phyloP scores from a whole-genome alignment of 2,329 filamentous ascomycete species.

The Fusarium sp. region DNA sequence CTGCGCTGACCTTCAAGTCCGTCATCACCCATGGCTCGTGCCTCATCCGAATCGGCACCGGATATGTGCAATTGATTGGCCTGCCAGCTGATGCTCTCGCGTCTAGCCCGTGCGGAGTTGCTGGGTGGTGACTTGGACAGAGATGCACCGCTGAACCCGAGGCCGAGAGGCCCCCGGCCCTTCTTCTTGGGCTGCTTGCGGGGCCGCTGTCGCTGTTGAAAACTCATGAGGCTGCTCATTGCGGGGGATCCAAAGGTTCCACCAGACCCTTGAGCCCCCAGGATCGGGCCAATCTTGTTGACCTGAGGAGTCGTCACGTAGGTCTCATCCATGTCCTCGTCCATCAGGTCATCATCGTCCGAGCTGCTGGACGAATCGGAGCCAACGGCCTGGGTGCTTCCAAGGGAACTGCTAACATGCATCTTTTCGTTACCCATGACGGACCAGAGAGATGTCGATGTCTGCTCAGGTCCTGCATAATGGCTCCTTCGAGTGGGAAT shows the following conservation, averaged over 20 bases:
- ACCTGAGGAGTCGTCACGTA: conserved; percentile 85
- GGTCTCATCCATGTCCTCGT: conserved; percentile 78
- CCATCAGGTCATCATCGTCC: conserved; percentile 73
- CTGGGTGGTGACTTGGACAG: conserved; percentile 78
- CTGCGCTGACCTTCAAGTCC: conserved; percentile 68
- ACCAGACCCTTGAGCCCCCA: conserved; percentile 58
- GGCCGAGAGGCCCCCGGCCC: conserved; percentile 56
- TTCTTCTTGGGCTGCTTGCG: conserved; percentile 70
- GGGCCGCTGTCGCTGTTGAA: conserved; percentile 77
- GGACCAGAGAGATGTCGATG: conserved; percentile 75
- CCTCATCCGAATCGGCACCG: conserved; percentile 71
- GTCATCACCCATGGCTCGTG: conserved; percentile 71
- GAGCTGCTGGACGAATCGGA: conserved; percentile 81
- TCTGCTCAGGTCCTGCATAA: conserved; percentile 64
- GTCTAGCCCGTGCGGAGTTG: conserved; percentile 62
- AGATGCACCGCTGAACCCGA: conserved; percentile 59
- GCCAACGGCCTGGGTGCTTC: conserved; percentile 71
- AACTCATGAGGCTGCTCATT: conserved; percentile 79
- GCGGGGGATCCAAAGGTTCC: conserved; percentile 74
- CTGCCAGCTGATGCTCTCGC: conserved; percentile 90
- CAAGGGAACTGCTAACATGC: conserved; percentile 77
- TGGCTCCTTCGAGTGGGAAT: conserved; percentile 64
- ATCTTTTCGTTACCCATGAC: conserved; percentile 74
- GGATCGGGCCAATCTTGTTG: conserved; percentile 62
- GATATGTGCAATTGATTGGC: conserved; percentile 87